Evolutionary conservation across 305 asterid genomes (phyloP), one percentile per base, ranked within the genome.

Genomic region (Rubia balearica): DNA sequence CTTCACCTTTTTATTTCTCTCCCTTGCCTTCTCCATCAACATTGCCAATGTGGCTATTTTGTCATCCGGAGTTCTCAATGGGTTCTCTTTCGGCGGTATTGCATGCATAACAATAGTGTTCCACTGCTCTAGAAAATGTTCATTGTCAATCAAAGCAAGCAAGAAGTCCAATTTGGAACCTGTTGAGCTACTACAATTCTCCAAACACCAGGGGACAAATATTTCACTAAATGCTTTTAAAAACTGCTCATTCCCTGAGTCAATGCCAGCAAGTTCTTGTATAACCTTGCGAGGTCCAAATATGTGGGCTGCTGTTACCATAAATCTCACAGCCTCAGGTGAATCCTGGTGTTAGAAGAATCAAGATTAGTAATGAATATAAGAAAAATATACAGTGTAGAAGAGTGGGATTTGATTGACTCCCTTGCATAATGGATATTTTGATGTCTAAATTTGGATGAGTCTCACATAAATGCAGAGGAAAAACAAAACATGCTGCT

Each of bases 171-270:
- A 74, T 74, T 92, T 80, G 74, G 83, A 78, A 73, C 85, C 71
- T 67, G 79, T 80, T 45, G 92, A 80, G 76, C 83, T 68, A 66
- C 82, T 76, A 70, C 70, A 76, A 48, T 70, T 70, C 67, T 82
- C 81, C 78, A 95, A 85, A 88, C 97, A 95, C 96, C 90, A 89
- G 41, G 98, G 98, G 61, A 92, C 73, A 68, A 90, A 83, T 69
- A 75, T 65, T 61, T 86, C 90, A 67, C 73, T 83, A 81, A 87
- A 95, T 46, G 85, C 84, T 71, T 77, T 78, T 77, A 95, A 68
- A 78, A 88, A 87, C 76, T 83, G 81, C 68, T 76, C 84, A 65
- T 71, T 76, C 56, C 88, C 92, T 62, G 75, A 48, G 66, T 78
- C 84, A 56, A 77, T 71, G 69, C 87, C 75, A 21, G 80, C 75